Evolutionary conservation across 78 protist genomes (phyloP).

Genomic region (Dictyostelium purpureum): DNA sequence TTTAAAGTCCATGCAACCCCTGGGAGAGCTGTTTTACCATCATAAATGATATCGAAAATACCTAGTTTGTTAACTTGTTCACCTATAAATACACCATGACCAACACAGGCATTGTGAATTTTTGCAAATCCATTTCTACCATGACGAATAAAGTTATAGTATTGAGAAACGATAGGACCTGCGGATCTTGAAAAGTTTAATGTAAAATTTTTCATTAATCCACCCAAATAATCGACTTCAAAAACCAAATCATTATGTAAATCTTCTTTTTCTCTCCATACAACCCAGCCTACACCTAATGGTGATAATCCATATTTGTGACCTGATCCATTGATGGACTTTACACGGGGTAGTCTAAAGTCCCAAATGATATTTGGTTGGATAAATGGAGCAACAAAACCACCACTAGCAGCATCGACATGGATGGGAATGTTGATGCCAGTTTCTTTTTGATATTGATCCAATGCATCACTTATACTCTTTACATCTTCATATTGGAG

Average conservation of each 20-base stretch:
- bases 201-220: slow-evolving; percentile 53
- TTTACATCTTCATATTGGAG: slow-evolving; percentile 70
- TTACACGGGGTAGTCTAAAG: slow-evolving; percentile 55
- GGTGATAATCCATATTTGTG: slow-evolving; percentile 71
- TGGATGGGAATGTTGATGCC: slow-evolving; percentile 70
- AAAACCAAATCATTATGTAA: slow-evolving; percentile 50
- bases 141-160: slow-evolving; percentile 52
- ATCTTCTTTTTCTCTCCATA: slow-evolving; percentile 28
- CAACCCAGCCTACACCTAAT: slow-evolving; percentile 57
- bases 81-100: background rate
- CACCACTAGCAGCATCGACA: slow-evolving; percentile 85
- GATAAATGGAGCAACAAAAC: slow-evolving; percentile 79
- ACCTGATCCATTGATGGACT: slow-evolving; percentile 63
- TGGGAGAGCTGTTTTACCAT: background rate
- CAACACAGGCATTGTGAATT: background rate
- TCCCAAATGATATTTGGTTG: slow-evolving; percentile 50
- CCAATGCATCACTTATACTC: slow-evolving; percentile 6
- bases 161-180: slow-evolving; percentile 54
- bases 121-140: slow-evolving; percentile 41
- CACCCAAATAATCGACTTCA: slow-evolving; percentile 67
- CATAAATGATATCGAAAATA: background rate
- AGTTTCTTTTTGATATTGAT: slow-evolving; percentile 25
- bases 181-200: slow-evolving; percentile 56
- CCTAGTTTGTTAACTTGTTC: background rate
- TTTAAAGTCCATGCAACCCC: background rate